phyloP scores from a whole-genome alignment of 768 basidiomycete genomes.

The Pleurotus eryngii region DNA sequence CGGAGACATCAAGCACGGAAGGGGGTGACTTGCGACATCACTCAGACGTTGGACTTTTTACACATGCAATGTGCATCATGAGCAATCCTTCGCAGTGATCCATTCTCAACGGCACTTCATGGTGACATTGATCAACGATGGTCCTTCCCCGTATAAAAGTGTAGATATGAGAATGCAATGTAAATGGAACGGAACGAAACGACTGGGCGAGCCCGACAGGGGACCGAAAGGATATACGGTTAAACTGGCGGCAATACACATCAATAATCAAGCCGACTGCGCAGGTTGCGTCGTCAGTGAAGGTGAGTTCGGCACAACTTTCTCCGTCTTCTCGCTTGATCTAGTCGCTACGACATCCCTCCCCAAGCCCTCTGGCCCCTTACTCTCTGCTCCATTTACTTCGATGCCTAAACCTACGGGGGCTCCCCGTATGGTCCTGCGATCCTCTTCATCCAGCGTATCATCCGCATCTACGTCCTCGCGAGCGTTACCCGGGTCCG shows the following conservation, averaged over 20 bases:
- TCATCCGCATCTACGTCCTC: constrained; percentile 6
- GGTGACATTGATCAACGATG: background rate
- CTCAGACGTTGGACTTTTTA: background rate
- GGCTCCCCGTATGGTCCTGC: constrained; percentile 42
- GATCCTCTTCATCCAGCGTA: constrained; percentile 36
- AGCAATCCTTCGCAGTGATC: background rate
- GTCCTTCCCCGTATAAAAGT: background rate
- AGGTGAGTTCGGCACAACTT: background rate
- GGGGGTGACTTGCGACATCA: background rate
- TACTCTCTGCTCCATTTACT: constrained; percentile 8
- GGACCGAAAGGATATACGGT: no score
- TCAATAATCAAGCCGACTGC: background rate
- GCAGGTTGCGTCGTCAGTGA: background rate
- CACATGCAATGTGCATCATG: constrained; percentile 1
- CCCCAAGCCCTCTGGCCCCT: background rate
- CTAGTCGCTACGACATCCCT: background rate
- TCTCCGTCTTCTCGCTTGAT: background rate
- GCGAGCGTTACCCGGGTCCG: background rate
- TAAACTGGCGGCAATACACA: no score
- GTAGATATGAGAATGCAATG: no score
- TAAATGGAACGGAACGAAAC: no score
- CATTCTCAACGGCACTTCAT: constrained; percentile 1
- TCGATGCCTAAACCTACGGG: constrained; percentile 15
- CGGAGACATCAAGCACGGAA: constrained; percentile 3
- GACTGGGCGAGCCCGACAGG: no score